Evolutionary conservation across 1,284 basidiomycete genomes (phyloP).

Genomic region (Chiua sp.): DNA sequence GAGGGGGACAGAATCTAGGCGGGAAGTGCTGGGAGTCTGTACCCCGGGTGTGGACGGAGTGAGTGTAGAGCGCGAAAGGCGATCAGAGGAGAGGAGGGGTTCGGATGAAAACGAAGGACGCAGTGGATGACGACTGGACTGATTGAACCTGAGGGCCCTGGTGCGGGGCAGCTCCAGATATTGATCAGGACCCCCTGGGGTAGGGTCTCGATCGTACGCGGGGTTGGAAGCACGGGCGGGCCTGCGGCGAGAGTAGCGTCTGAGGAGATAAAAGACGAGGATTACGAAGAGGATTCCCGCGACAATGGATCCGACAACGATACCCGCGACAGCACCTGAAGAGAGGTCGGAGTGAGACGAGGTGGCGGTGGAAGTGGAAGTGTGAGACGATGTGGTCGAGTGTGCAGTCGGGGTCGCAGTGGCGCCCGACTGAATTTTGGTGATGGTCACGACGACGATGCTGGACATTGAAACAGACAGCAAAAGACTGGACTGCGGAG

Average conservation of each 20-base stretch:
- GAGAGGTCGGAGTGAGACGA: constrained; percentile 10
- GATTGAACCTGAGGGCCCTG: neutral
- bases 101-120: constrained; percentile 28
- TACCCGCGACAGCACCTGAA: constrained; percentile 21
- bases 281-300: constrained; percentile 19
- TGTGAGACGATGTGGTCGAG: neutral
- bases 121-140: constrained; percentile 11
- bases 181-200: neutral
- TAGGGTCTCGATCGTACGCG: neutral
- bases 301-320: constrained; percentile 27
- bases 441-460: constrained; percentile 11
- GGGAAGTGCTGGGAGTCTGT: constrained; percentile 1
- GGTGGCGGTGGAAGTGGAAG: neutral
- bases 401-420: constrained; percentile 5
- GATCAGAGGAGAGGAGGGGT: constrained; percentile 24
- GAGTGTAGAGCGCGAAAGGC: constrained; percentile 11
- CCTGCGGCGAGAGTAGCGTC: constrained; percentile 11
- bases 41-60: constrained; percentile 3
- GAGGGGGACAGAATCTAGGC: constrained; percentile 4
- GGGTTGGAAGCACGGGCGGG: constrained; percentile 29
- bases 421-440: neutral
- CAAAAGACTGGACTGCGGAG: neutral
- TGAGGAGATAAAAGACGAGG: constrained; percentile 21
- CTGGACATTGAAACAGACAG: neutral
- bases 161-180: constrained; percentile 1